These are phyloP conservation scores for Sclerotinia sclerotiorum DNA, from an alignment of 2,329 filamentous ascomycete genomes.

Conservation along the genomic window DNA sequence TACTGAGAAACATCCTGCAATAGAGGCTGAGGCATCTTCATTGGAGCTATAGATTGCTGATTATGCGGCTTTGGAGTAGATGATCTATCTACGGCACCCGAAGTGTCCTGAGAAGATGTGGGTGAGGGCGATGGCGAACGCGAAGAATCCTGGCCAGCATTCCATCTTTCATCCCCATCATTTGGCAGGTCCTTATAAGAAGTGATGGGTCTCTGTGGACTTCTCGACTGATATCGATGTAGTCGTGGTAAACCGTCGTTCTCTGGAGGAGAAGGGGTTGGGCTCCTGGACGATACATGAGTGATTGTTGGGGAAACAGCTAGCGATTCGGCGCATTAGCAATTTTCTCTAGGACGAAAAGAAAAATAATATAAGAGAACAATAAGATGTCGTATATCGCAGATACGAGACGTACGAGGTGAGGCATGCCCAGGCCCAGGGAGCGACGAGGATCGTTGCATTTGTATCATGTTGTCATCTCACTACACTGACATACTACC, in stretches of 20 bases:
- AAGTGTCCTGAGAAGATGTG: constrained; percentile 30
- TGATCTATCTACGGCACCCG: constrained; percentile 37
- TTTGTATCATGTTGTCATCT: constrained; percentile 42
- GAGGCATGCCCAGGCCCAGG: constrained; percentile 41
- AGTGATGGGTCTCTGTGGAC: constrained; percentile 52
- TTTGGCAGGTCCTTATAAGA: constrained; percentile 45
- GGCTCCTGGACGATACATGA: constrained; percentile 53
- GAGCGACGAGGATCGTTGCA: constrained; percentile 42
- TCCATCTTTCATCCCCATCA: constrained; percentile 49
- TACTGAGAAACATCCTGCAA: constrained; percentile 67
- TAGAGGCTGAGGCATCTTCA: constrained; percentile 47
- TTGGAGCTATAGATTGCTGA: constrained; percentile 29
- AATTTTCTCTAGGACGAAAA: constrained; percentile 6
- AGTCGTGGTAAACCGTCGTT: constrained; percentile 50
- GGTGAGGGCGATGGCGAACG: constrained; percentile 29
- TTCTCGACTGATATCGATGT: constrained; percentile 54
- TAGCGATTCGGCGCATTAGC: constrained; percentile 36
- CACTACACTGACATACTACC: constrained; percentile 22
- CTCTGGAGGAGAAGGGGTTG: constrained; percentile 56
- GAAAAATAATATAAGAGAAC: background rate
- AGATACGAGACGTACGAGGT: constrained; percentile 39
- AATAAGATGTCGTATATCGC: constrained; percentile 8
- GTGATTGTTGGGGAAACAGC: constrained; percentile 54
- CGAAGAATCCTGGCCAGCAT: constrained; percentile 31
- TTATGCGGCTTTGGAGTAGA: constrained; percentile 25